These are phyloP conservation scores for Agroathelia rolfsii DNA, from an alignment of 1,284 basidiomycete species.

Conservation along the genomic window DNA sequence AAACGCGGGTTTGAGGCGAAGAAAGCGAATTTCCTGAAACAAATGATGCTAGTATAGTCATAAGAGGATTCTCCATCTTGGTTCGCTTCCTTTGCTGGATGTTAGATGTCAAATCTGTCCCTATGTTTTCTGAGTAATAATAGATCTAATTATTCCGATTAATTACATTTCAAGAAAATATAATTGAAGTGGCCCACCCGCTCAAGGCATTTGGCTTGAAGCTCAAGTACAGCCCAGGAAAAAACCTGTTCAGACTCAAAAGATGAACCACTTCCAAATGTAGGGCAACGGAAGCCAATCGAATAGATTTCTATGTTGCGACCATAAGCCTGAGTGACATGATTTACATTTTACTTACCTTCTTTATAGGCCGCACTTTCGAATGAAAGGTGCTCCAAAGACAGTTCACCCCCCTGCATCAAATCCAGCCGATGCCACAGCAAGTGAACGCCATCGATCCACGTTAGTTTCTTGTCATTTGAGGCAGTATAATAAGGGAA, in stretches of 20 bases:
- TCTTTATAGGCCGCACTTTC: constrained; percentile 24
- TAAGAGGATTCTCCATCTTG: constrained; percentile 50
- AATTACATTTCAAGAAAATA: constrained; percentile 13
- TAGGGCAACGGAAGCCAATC: constrained; percentile 49
- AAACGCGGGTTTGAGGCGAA: constrained; percentile 28
- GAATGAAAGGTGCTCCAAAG: constrained; percentile 55
- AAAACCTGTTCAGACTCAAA: constrained; percentile 66
- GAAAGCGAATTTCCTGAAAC: constrained; percentile 21
- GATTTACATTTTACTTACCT: constrained; percentile 12
- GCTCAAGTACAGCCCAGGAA: constrained; percentile 72
- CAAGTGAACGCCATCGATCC: constrained; percentile 34
- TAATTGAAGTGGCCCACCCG: constrained; percentile 37
- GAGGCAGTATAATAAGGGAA: constrained; percentile 56
- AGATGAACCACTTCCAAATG: constrained; percentile 62
- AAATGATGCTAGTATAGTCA: constrained; percentile 44
- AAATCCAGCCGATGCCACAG: constrained; percentile 43
- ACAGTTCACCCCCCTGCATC: constrained; percentile 39
- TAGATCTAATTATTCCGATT: constrained; percentile 38
- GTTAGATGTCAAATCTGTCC: constrained; percentile 21
- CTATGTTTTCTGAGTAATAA: constrained; percentile 47
- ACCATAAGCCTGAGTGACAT: too few relatives aligned
- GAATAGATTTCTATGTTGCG: too few relatives aligned
- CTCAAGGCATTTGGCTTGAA: constrained; percentile 74
- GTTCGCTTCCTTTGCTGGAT: constrained; percentile 34
- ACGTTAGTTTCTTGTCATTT: constrained; percentile 35